These are phyloP conservation scores for Penicillium turbatum DNA, from an alignment of 495 filamentous ascomycete species.

Conservation along the genomic window DNA sequence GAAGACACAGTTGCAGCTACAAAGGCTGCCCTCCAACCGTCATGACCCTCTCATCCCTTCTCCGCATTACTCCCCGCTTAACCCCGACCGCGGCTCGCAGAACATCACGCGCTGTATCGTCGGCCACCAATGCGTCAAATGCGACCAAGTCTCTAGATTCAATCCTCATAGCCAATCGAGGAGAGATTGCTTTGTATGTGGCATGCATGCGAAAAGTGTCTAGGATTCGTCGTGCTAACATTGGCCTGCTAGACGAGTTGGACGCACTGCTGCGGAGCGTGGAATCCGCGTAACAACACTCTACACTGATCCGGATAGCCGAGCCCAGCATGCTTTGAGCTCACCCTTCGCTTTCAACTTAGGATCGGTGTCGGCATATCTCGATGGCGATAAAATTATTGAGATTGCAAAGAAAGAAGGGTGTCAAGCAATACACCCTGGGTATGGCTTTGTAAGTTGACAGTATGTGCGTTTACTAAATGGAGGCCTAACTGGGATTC, in stretches of 20 bases:
- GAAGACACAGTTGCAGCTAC: conserved; percentile 6
- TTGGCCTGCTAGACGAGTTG: conserved; percentile 58
- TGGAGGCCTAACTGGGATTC: not conserved
- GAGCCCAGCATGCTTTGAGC: conserved; percentile 81
- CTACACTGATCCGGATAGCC: conserved; percentile 88
- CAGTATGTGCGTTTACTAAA: not conserved
- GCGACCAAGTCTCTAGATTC: conserved; percentile 60
- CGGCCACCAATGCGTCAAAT: conserved; percentile 23
- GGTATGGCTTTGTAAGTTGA: conserved; percentile 82
- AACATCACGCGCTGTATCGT: conserved; percentile 35
- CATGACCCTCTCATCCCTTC: conserved; percentile 46
- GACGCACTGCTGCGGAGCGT: conserved; percentile 76
- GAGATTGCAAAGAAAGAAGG: conserved; percentile 76
- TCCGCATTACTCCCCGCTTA: conserved; percentile 44
- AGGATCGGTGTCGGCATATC: conserved; percentile 75
- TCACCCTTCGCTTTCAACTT: conserved; percentile 79
- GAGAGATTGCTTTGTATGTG: conserved; percentile 84
- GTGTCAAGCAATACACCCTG: conserved; percentile 88
- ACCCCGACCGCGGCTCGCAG: conserved; percentile 33
- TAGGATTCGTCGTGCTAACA: conserved; percentile 6
- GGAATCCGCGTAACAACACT: conserved; percentile 93
- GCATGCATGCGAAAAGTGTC: not conserved
- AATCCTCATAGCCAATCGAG: conserved; percentile 92
- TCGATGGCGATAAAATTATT: conserved; percentile 91
- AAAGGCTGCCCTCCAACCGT: conserved; percentile 12